Base-by-base conservation (phyloP, 2,329 filamentous ascomycete genomes). In the Graphilbum fragrans region DNA sequence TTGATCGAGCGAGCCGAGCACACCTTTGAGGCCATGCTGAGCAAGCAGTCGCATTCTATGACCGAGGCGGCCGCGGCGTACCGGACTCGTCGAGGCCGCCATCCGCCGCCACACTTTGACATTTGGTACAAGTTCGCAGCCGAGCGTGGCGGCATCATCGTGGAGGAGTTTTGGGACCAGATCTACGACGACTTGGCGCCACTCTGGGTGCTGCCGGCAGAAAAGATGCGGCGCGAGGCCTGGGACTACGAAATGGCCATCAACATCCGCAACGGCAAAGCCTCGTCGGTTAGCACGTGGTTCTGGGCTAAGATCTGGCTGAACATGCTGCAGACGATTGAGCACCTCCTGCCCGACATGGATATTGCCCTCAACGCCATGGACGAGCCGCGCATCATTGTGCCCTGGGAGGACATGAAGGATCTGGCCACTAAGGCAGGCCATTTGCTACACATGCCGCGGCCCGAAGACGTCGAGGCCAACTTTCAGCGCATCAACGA, bases 321-420 rank as follows among this genome's bases (percentile, higher is more conserved):
- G 25, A 56, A 69, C 38, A 60, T 77, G 60, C 61, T 74, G 50
- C 59, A 65, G 43, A 65, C 66, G 0, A 64, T 77, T n/a, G 65
- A 71, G 47, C 58, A 69, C 32, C 45, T 72, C 41, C 59, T 82
- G 16, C 78, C 78, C 2, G 77, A 83, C 50, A 77, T 83, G 70
- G 77, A 82, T 45, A 66, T 82, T 44, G 69, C 78, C 1, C 64
- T 82, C 45, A 83, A 82, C 47, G 65, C 71, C 25, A 75, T 82
- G 68, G 79, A 83, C 49, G 77, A 82, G 52, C 78, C 78, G 32
- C 65, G 78, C 21, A 52, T 83, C 9, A 67, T 82, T 12, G 72
- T 74, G 2, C 70, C 77, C 3, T 80, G 70, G 67, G 77, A 82
- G 52, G 68, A 75, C 6, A 70, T 82, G 39, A 59, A 72, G 21